These are phyloP conservation scores for Clavulina sp. DNA, from an alignment of 768 basidiomycete genomes.

Conservation along the genomic window DNA sequence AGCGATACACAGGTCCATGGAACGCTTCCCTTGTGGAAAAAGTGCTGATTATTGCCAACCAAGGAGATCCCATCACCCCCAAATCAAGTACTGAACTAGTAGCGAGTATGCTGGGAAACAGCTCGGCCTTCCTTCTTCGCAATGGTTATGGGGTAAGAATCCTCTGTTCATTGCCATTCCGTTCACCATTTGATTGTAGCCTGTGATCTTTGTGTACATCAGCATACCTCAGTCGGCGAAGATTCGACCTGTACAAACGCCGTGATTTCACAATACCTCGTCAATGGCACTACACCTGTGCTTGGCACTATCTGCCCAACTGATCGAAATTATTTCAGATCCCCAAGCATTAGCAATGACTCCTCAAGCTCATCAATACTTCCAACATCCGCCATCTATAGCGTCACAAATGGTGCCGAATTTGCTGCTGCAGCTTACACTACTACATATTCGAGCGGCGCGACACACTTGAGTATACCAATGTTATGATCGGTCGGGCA, in stretches of 20 bases:
- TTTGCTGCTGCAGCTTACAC: no score
- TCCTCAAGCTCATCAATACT: no score
- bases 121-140: neutral
- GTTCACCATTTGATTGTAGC: neutral
- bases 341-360: no score
- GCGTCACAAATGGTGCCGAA: no score
- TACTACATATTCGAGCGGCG: no score
- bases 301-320: no score
- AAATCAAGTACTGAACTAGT: neutral
- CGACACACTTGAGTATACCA: no score
- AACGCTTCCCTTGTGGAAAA: neutral
- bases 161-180: no score
- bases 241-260: neutral
- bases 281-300: neutral
- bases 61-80: neutral
- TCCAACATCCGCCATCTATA: no score
- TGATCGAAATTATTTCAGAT: no score
- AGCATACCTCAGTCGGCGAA: neutral
- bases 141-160: neutral
- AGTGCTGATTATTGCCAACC: constrained; percentile 1
- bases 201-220: neutral
- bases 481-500: no score
- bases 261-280: neutral
- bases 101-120: neutral
- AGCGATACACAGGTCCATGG: constrained; percentile 3